phyloP scores from a whole-genome alignment of 495 filamentous ascomycete species.

The Daldinia loculata region DNA sequence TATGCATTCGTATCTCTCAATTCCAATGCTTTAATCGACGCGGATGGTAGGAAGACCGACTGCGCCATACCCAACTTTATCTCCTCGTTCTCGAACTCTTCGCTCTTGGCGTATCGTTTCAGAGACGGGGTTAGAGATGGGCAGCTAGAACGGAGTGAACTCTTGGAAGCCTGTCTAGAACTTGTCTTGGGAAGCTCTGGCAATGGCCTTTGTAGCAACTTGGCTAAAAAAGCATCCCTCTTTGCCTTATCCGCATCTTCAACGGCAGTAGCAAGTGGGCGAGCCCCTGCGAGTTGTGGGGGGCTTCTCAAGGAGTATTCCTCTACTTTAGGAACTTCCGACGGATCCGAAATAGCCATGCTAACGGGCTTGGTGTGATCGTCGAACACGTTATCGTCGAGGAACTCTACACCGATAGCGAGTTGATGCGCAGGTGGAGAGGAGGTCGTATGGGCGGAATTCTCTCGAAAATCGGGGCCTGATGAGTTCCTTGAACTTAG shows the following conservation, averaged over 20 bases:
- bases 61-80: conserved; percentile 48
- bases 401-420: conserved; percentile 24
- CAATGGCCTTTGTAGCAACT: conserved; percentile 51
- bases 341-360: conserved; percentile 21
- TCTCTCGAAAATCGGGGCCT: not conserved
- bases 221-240: conserved; percentile 37
- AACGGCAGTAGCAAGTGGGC: not conserved
- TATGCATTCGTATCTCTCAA: conserved; percentile 14
- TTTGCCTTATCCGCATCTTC: conserved; percentile 28
- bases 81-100: conserved; percentile 51
- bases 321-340: not conserved
- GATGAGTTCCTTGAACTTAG: not conserved
- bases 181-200: conserved; percentile 48
- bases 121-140: conserved; percentile 56
- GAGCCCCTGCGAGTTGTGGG: conserved; percentile 39
- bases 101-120: conserved; percentile 49
- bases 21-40: conserved; percentile 41
- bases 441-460: not conserved
- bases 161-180: conserved; percentile 39
- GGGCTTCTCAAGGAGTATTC: conserved; percentile 46
- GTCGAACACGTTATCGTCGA: conserved; percentile 29
- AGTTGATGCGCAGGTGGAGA: conserved; percentile 15
- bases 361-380: conserved; percentile 15
- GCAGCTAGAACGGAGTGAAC: conserved; percentile 37
- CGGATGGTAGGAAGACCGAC: conserved; percentile 34